phyloP scores from a whole-genome alignment of 176 grass and related monocot genomes.

The Rhipidocladum racemiflorum region DNA sequence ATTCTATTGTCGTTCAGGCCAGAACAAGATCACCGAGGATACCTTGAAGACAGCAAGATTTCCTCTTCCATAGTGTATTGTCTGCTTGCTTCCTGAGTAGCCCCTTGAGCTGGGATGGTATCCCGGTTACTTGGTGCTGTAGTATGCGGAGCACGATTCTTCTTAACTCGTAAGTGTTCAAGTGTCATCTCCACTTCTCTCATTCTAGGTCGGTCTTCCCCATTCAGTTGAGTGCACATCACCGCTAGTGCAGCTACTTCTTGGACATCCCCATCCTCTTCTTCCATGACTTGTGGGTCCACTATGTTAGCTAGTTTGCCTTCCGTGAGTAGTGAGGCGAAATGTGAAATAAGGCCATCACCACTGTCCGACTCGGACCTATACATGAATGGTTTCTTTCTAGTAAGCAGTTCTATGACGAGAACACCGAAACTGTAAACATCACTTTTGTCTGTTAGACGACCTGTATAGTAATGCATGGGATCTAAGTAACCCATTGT shows the following conservation, averaged over 20 bases:
- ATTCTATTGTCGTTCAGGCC: too few species aligned
- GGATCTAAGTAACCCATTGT: conserved; percentile 59
- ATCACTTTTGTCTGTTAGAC: conserved; percentile 47
- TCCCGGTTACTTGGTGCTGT: background rate
- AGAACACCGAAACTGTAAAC: conserved; percentile 52
- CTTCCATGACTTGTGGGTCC: background rate
- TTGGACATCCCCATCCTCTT: conserved; percentile 2
- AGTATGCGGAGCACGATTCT: background rate
- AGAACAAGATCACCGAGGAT: too few species aligned
- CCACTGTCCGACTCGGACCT: background rate
- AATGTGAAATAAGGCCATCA: background rate
- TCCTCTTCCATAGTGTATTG: too few species aligned
- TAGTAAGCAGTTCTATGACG: conserved; percentile 44
- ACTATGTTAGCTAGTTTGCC: too few species aligned
- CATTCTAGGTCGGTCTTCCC: conserved; percentile 31
- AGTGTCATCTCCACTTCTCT: conserved; percentile 23
- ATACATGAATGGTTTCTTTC: conserved; percentile 19
- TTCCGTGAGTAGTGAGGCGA: background rate
- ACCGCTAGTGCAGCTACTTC: conserved; percentile 24
- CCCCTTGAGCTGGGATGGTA: too few species aligned
- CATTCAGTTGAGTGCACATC: conserved; percentile 7
- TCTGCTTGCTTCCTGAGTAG: too few species aligned
- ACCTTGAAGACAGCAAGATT: too few species aligned
- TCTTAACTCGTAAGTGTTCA: conserved; percentile 2
- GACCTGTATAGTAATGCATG: conserved; percentile 45